phyloP scores from a whole-genome alignment of 257 asterid genomes.

The Penstemon newberryi region DNA sequence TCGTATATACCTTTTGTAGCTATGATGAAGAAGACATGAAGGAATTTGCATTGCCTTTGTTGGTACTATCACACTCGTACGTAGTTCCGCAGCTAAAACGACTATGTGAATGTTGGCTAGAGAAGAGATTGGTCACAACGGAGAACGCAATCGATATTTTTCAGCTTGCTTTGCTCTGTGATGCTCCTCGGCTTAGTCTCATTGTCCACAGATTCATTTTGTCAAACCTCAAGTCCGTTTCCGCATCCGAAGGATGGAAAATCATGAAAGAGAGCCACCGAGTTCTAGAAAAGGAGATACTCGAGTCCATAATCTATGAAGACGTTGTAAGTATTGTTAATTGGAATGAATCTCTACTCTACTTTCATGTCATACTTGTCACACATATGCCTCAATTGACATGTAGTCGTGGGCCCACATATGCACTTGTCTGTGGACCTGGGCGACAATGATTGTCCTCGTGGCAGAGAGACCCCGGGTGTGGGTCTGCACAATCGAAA shows the following conservation, averaged over 20 bases:
- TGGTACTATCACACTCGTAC: conserved; percentile 76
- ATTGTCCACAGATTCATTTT: conserved; percentile 65
- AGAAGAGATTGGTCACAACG: conserved; percentile 43
- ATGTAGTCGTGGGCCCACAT: too few species aligned
- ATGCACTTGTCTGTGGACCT: too few species aligned
- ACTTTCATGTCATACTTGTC: too few species aligned
- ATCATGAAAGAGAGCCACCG: conserved; percentile 90
- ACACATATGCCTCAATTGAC: too few species aligned
- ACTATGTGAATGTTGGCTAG: conserved; percentile 64
- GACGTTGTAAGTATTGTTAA: conserved; percentile 47
- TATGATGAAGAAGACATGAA: conserved; percentile 68
- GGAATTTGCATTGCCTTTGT: conserved; percentile 58
- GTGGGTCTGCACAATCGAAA: too few species aligned
- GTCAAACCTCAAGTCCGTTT: conserved; percentile 58
- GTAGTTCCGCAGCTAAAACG: conserved; percentile 59
- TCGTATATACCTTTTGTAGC: conserved; percentile 32
- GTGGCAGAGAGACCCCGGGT: too few species aligned
- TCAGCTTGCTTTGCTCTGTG: conserved; percentile 83
- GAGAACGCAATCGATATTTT: conserved; percentile 74
- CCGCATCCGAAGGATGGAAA: conserved; percentile 74
- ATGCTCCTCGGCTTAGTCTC: conserved; percentile 77
- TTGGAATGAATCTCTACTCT: too few species aligned
- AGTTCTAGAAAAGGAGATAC: conserved; percentile 56
- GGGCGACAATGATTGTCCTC: too few species aligned
- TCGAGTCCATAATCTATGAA: conserved; percentile 45